Evolutionary conservation across 176 grass and related monocot genomes (phyloP), one percentile per base, ranked within the genome.

Genomic region (Phyllostachys edulis): DNA sequence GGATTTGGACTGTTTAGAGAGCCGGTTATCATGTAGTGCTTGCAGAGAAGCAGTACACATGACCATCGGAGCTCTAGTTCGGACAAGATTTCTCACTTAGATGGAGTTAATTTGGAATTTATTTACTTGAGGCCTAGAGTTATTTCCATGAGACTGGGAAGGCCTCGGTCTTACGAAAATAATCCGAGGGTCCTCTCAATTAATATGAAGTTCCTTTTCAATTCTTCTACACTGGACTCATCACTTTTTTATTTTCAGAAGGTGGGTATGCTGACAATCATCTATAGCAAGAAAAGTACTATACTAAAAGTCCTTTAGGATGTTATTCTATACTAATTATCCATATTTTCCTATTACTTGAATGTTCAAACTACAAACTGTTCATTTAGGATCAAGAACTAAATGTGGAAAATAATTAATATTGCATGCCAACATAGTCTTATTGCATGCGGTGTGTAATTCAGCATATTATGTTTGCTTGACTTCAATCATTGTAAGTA

Each of bases 211-310:
- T n/a, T n/a, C n/a, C n/a, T n/a, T n/a, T n/a, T n/a, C n/a, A n/a
- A n/a, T n/a, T n/a, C n/a, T n/a, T n/a, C n/a, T n/a, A n/a, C n/a
- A n/a, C n/a, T n/a, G 13, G 46, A 44, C 81, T 84, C 41, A 32
- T 82, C 67, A 57, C 44, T 81, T 21, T 14, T 24, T 56, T 55
- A 64, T 63, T 63, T 66, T 75, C 54, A 40, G 52, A 89, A 91
- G 94, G 91, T 91, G 62, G 13, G 75, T 77, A 57, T 65, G 80
- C 55, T 88, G 46, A 62, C 34, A 46, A 26, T 32, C 68, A 83
- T 68, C 7, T 84, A 37, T 60, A 59, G 6, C 32, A 54, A 44
- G 40, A 67, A 36, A 40, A 82, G 37, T 77, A 66, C 10, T 21
- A 20, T 51, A 10, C 18, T 34, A 73, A 39, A 77, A 63, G 34